Base-by-base conservation (phyloP, 192 early-diverging fungal genomes). In the Phycomyces nitens region DNA sequence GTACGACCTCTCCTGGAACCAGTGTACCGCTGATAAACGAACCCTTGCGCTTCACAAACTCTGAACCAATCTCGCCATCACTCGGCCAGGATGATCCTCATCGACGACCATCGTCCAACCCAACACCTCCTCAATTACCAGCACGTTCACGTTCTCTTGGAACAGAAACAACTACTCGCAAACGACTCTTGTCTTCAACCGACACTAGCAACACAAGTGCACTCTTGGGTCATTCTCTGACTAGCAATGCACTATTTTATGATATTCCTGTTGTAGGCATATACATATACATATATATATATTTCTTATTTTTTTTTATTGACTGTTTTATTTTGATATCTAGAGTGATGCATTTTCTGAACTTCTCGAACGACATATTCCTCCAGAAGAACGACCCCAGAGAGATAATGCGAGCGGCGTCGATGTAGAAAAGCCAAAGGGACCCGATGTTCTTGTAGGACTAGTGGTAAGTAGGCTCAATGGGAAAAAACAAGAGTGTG, bases 341-440 rank as follows among this genome's bases (percentile, higher is more conserved):
- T 68, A 82, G 80, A 51, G 66, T 3, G 80, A 82, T 53, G 54
- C 80, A 3, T 62, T 82, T 58, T 69, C 71, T 3, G 80, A 80
- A 15, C 39, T 79, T 1, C 64, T 82, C 41, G 65, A 77, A 10
- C 65, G 65, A 38, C 70, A 82, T 53, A 57, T 82, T n/a, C 73
- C 80, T 12, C 69, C 73, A 29, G 75, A 75, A n/a, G 65, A 80
- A 29, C 71, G 77, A 5, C 71, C 72, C 23, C 41, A 70, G 20
- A 56, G 79, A 15, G 74, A 81, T 41, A 72, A 61, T 65, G 59
- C 63, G n/a, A 66, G 58, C 0, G 38, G 71, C 15, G 58, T 72
- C 18, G 71, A 75, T 24, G 51, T 59, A 0, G 79, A 81, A 21
- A 72, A 72, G 40, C 29, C 64, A 11, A 65, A 77, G 16, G 63